phyloP scores from a whole-genome alignment of 2,329 filamentous ascomycete species.

The Claviceps sp. region DNA sequence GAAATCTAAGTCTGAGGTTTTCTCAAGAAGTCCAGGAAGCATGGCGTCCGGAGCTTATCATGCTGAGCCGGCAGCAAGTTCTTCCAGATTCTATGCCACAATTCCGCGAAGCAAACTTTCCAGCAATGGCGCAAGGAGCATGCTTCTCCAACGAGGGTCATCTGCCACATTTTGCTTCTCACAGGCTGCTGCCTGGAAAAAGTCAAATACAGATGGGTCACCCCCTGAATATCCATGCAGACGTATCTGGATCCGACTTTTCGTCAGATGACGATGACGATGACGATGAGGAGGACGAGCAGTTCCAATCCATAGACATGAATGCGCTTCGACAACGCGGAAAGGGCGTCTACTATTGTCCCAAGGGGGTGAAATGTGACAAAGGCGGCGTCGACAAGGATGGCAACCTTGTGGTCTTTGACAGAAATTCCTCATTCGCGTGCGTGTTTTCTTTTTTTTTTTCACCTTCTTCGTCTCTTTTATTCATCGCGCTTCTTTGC shows the following conservation, averaged over 20 bases:
- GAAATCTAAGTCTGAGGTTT: constrained; percentile 20
- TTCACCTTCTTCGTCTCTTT: not conserved
- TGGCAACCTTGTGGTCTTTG: constrained; percentile 24
- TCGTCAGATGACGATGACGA: constrained; percentile 17
- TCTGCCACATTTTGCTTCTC: constrained; percentile 9
- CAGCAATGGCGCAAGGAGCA: constrained; percentile 8
- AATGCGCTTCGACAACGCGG: constrained; percentile 25
- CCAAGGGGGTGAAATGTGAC: constrained; percentile 21
- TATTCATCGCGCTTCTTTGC: not conserved
- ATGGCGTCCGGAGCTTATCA: constrained; percentile 14
- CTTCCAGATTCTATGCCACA: constrained; percentile 13
- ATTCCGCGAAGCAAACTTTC: constrained; percentile 10
- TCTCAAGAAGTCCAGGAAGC: constrained; percentile 20
- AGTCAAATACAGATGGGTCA: constrained; percentile 8
- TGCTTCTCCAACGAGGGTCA: constrained; percentile 11
- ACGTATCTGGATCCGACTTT: constrained; percentile 14
- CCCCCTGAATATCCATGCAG: constrained; percentile 1
- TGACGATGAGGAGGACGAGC: constrained; percentile 13
- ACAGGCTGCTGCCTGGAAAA: constrained; percentile 13
- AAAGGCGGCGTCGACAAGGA: constrained; percentile 28
- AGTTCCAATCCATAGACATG: constrained; percentile 24
- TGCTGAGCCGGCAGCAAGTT: constrained; percentile 7
- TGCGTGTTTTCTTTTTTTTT: constrained; percentile 11
- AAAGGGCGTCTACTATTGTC: constrained; percentile 25
- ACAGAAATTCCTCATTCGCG: constrained; percentile 29